Percentiles rank a stretch among this genome's conserved stretches.
These are phyloP conservation scores for Marasmius tenuissimus DNA, from an alignment of 1,284 basidiomycete species.

Conservation along the genomic window DNA sequence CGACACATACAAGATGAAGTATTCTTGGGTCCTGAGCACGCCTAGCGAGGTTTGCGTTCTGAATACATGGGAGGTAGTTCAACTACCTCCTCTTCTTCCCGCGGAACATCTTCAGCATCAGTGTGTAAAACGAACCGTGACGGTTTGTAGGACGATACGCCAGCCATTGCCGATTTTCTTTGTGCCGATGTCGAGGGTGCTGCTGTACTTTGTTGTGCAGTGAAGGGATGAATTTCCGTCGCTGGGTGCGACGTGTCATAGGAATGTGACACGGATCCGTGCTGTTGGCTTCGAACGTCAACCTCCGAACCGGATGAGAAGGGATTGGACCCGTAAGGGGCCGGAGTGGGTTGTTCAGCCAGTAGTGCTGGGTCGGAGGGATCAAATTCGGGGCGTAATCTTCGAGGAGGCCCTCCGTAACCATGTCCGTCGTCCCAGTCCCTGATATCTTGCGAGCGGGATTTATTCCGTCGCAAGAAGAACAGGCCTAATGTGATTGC, in stretches of 20 bases:
- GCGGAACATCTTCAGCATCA: slow-evolving; percentile 58
- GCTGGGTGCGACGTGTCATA: background rate
- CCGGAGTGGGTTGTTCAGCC: background rate
- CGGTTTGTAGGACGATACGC: slow-evolving; percentile 38
- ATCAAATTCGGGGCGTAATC: slow-evolving; percentile 24
- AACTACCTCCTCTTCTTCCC: slow-evolving; percentile 54
- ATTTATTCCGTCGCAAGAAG: slow-evolving; percentile 42
- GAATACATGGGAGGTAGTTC: slow-evolving; percentile 78
- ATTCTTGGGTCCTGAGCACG: background rate
- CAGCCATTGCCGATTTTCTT: slow-evolving; percentile 54
- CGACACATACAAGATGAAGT: background rate
- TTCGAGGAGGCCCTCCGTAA: slow-evolving; percentile 24
- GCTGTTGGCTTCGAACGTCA: background rate
- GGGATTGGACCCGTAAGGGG: background rate
- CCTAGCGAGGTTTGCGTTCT: slow-evolving; percentile 40
- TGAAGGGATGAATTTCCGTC: background rate
- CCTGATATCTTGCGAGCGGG: slow-evolving; percentile 12
- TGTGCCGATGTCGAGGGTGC: slow-evolving; percentile 34
- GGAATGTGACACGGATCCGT: background rate
- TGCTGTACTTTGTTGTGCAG: background rate
- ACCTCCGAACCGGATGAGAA: background rate
- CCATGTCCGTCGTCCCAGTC: slow-evolving; percentile 7
- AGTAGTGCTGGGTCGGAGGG: slow-evolving; percentile 20
- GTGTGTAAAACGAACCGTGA: slow-evolving; percentile 70
- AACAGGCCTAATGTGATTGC: slow-evolving; percentile 50